phyloP scores from a whole-genome alignment of 2,329 filamentous ascomycete species.

The Nakataea oryzae region DNA sequence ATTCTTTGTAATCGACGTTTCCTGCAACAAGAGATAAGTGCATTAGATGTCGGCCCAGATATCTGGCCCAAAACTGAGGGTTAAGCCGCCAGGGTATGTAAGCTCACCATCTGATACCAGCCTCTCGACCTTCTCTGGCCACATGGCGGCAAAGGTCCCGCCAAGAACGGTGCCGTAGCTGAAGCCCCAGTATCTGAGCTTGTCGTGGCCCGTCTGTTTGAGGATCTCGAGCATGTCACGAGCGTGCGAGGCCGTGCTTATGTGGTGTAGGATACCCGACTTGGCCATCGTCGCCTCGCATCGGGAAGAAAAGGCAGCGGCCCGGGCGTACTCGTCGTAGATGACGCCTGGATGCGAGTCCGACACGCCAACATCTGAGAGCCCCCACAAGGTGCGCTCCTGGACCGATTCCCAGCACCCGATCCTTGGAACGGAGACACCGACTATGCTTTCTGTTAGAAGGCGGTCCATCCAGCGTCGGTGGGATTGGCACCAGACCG shows the following conservation, averaged over 20 bases:
- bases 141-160: slow-evolving; percentile 39
- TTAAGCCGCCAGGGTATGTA: background rate
- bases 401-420: slow-evolving; percentile 38
- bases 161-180: slow-evolving; percentile 45
- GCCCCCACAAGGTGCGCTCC: slow-evolving; percentile 29
- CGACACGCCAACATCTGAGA: slow-evolving; percentile 31
- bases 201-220: slow-evolving; percentile 26
- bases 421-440: slow-evolving; percentile 35
- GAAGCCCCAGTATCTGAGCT: slow-evolving; percentile 42
- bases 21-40: slow-evolving; percentile 10
- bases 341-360: slow-evolving; percentile 35
- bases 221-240: slow-evolving; percentile 38
- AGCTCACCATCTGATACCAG: slow-evolving; percentile 36
- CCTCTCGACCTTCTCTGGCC: slow-evolving; percentile 36
- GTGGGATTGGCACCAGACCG: background rate
- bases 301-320: slow-evolving; percentile 26
- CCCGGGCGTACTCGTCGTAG: slow-evolving; percentile 32
- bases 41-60: background rate
- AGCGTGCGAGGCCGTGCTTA: slow-evolving; percentile 32
- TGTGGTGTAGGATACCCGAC: slow-evolving; percentile 26
- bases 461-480: background rate
- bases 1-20: slow-evolving; percentile 44
- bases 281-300: slow-evolving; percentile 28
- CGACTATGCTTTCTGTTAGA: slow-evolving; percentile 18
- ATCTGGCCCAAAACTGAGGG: too few species aligned